These are phyloP conservation scores for Lactarius pseudohatsudake DNA, from an alignment of 768 basidiomycete genomes.

Conservation along the genomic window DNA sequence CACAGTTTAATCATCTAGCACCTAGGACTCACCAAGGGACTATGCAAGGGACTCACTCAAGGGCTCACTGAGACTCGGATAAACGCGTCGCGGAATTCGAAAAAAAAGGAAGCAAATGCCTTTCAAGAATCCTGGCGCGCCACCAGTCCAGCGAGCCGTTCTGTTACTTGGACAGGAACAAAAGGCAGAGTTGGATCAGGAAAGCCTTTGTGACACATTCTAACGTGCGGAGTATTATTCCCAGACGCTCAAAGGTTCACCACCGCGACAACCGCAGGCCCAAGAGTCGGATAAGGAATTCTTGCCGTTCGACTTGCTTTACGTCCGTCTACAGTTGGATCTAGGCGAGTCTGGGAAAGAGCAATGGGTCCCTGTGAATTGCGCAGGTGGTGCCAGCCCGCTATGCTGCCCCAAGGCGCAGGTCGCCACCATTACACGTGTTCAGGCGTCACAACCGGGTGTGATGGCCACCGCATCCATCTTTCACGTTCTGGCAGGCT, in stretches of 20 bases:
- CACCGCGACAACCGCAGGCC: neutral
- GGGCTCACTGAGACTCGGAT: neutral
- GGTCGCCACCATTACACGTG: neutral
- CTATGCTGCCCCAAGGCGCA: neutral
- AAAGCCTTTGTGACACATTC: neutral
- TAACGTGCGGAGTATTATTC: neutral
- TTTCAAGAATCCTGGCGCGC: slow-evolving; percentile 6
- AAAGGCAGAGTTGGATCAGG: neutral
- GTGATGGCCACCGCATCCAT: neutral
- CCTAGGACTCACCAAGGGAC: neutral
- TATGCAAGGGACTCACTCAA: no score
- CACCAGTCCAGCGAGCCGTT: slow-evolving; percentile 8
- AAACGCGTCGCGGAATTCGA: slow-evolving; percentile 19
- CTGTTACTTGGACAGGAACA: neutral
- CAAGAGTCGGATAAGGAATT: slow-evolving; percentile 6
- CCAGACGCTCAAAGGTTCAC: neutral
- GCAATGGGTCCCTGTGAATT: neutral
- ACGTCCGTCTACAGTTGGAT: neutral
- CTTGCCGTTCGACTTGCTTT: neutral
- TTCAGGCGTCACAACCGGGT: neutral
- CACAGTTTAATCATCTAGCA: neutral
- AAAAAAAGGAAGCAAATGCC: slow-evolving; percentile 22
- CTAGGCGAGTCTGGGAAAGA: neutral
- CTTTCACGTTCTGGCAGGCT: neutral
- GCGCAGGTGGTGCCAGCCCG: neutral